Conservation (phyloP, 2,329 filamentous ascomycete species). For the Xylariales sp. region DNA sequence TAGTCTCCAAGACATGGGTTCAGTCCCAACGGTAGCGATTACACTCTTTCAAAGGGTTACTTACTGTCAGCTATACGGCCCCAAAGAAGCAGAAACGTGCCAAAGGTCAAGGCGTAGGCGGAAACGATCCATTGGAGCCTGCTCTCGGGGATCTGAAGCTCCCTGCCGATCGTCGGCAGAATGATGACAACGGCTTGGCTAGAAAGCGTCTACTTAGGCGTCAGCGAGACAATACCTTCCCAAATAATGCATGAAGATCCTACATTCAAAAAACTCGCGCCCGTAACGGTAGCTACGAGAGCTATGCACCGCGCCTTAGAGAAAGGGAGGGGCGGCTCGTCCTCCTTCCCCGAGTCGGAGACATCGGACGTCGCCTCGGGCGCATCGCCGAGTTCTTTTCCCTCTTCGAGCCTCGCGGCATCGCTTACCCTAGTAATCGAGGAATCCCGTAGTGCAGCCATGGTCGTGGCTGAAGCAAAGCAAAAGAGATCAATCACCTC, state of each 20-base stretch:
- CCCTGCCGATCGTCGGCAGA: conserved; percentile 69
- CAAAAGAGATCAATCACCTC: too few species aligned
- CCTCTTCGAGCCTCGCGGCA: conserved; percentile 8
- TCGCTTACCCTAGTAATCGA: conserved; percentile 12
- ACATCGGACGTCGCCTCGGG: conserved; percentile 31
- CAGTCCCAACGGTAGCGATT: background rate
- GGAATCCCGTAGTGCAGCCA: conserved; percentile 8
- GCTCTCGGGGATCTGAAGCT: conserved; percentile 66
- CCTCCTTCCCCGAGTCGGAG: conserved; percentile 36
- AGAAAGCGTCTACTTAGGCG: conserved; percentile 60
- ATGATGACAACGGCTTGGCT: conserved; percentile 71
- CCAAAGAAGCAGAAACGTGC: conserved; percentile 75
- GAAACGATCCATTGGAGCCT: conserved; percentile 75
- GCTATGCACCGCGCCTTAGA: conserved; percentile 66
- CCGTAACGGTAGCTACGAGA: conserved; percentile 65
- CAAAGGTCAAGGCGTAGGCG: conserved; percentile 73
- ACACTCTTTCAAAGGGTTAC: background rate
- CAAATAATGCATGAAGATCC: conserved; percentile 27
- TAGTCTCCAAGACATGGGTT: background rate
- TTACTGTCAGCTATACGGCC: conserved; percentile 69
- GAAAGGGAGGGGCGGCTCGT: conserved; percentile 49
- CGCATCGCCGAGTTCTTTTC: background rate
- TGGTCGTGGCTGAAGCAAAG: background rate
- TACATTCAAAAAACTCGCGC: conserved; percentile 68
- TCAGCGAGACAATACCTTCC: conserved; percentile 25